Percentiles rank a stretch among this genome's conserved stretches.
Evolutionary conservation across 2,329 filamentous ascomycete genomes (phyloP).

Genomic region (Aspergillus brunneoviolaceus): DNA sequence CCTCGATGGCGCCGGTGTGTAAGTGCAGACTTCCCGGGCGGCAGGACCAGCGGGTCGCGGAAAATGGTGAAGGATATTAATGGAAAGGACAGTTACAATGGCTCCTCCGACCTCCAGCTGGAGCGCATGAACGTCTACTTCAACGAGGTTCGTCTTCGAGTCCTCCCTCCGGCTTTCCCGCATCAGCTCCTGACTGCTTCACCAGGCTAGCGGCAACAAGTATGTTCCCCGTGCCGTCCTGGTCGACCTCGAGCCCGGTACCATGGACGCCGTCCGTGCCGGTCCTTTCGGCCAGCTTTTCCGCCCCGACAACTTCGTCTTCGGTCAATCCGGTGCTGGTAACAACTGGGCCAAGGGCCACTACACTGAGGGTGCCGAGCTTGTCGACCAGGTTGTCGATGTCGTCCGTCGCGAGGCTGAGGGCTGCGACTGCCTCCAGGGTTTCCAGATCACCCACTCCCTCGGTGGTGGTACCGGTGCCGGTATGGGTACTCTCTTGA

Average conservation of each 20-base stretch:
- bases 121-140: constrained; percentile 99
- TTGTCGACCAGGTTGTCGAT: constrained; percentile 96
- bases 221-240: constrained; percentile 99
- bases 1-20: constrained; percentile 95
- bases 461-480: constrained; percentile 99
- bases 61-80: constrained; percentile 24
- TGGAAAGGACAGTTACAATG: constrained; percentile 72
- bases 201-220: constrained; percentile 75
- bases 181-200: constrained; percentile 10
- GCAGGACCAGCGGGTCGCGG: constrained; percentile 3
- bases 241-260: constrained; percentile 98
- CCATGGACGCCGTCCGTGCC: constrained; percentile 98
- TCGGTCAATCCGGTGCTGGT: constrained; percentile 98
- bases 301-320: constrained; percentile 99
- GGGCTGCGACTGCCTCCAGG: constrained; percentile 98
- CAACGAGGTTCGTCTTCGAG: constrained; percentile 66
- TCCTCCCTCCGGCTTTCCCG: neutral
- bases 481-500: constrained; percentile 98
- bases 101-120: constrained; percentile 96
- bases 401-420: constrained; percentile 98
- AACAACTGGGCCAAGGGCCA: constrained; percentile 99
- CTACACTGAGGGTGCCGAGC: constrained; percentile 99
- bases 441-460: constrained; percentile 99
- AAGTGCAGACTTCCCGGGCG: constrained; percentile 47
- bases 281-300: constrained; percentile 98